Conservation (phyloP, 805 yeast species). For the Brettanomyces sp. region DNA sequence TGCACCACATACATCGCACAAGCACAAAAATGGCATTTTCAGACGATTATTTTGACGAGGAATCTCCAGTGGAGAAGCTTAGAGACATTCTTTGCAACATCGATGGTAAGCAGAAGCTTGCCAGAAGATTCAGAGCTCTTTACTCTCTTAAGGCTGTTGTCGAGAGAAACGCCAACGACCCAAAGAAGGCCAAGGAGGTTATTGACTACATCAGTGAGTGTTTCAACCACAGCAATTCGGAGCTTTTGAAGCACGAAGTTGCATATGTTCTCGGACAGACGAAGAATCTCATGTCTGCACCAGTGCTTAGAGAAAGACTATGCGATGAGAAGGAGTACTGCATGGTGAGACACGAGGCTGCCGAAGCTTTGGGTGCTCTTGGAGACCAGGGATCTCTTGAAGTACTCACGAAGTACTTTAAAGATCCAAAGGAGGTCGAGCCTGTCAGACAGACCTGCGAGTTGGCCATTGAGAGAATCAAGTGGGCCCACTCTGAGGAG, state of each 20-base stretch:
- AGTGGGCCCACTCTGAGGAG: conserved; percentile 74
- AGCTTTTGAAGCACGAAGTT: conserved; percentile 91
- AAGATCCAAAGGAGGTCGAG: conserved; percentile 59
- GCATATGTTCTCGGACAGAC: conserved; percentile 97
- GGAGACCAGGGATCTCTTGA: conserved; percentile 70
- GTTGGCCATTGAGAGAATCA: conserved; percentile 88
- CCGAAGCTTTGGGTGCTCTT: conserved; percentile 95
- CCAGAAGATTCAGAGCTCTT: conserved; percentile 87
- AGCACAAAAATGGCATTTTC: neutral
- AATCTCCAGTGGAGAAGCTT: conserved; percentile 45
- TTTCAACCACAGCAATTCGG: conserved; percentile 64
- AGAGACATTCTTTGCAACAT: conserved; percentile 63
- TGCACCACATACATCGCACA: too few species aligned
- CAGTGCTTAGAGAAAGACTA: conserved; percentile 64
- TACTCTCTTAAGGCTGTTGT: conserved; percentile 86
- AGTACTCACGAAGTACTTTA: conserved; percentile 53
- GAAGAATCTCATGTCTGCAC: conserved; percentile 70
- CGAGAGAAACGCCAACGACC: conserved; percentile 49
- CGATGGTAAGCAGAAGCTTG: conserved; percentile 62
- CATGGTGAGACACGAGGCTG: conserved; percentile 99
- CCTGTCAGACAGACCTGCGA: conserved; percentile 97
- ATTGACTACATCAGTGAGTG: conserved; percentile 79
- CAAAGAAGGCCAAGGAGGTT: conserved; percentile 51
- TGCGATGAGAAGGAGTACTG: conserved; percentile 60
- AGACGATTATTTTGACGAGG: conserved; percentile 19